Base-by-base conservation (phyloP, 805 yeast species). In the Candida glaebosa region DNA sequence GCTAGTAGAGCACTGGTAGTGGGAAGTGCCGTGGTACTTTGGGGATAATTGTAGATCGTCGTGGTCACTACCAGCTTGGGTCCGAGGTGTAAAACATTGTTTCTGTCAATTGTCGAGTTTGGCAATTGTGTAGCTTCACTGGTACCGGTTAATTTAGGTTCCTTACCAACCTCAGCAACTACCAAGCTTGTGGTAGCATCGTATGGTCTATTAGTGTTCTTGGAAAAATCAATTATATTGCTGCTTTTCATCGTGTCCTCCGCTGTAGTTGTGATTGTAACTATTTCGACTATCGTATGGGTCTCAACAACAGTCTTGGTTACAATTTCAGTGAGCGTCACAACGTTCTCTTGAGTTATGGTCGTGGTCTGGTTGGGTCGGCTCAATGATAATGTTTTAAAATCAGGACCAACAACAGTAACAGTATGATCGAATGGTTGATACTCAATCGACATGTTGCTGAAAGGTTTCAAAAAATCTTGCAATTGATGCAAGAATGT, bases 401-500 rank as follows among this genome's bases (percentile, higher is more conserved):
- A 28, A 6, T 28, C 31, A 28, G 31, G 31, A 28, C 31, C 16
- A 28, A 28, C 31, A 10, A 28, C 31, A 7, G 31, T 28, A n/a
- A 28, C 12, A 28, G 16, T 10, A 28, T 28, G 31, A 28, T 28
- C 16, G 16, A 28, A 12, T 6, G 5, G 31, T 5, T 5, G 31
- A 14, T 28, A 28, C 5, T 28, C 31, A 12, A 28, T 28, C 12
- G 31, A 28, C 12, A 28, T 28, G 5, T 9, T 14, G 12, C 6
- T 28, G 16, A 28, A 10, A 6, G n/a, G n/a, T 10, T 6, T 28
- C n/a, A 28, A 28, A 14, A 28, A 28, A 12, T 28, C 16, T 6
- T 28, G 16, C 14, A 28, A 28, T 28, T 28, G 12, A 10, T 28
- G n/a, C 12, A 28, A 28, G 16, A 28, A 28, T 28, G 31, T 5